Percentiles rank a stretch among this genome's conserved stretches.
Evolutionary conservation across 2,329 filamentous ascomycete species (phyloP).

Genomic region (Colletotrichum camelliae): DNA sequence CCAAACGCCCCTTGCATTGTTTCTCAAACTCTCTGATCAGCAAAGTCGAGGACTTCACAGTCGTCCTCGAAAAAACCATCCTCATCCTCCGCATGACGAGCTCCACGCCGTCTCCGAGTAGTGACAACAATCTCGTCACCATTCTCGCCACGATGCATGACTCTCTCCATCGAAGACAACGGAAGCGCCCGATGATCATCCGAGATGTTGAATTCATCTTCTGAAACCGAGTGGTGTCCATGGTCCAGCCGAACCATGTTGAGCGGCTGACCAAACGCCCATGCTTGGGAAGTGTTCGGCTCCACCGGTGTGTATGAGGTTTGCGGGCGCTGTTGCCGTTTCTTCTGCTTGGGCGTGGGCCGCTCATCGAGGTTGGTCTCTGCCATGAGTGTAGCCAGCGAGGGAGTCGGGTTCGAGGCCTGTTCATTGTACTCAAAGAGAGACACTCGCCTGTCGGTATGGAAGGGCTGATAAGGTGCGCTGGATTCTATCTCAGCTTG

Average conservation of each 20-base stretch:
- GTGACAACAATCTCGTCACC: conserved; percentile 84
- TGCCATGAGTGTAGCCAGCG: conserved; percentile 44
- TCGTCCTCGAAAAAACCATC: conserved; percentile 92
- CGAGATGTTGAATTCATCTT: conserved; percentile 58
- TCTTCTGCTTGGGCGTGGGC: conserved; percentile 39
- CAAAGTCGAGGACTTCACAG: conserved; percentile 90
- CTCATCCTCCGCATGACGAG: conserved; percentile 60
- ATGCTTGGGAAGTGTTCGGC: conserved; percentile 30
- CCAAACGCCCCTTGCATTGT: conserved; percentile 22
- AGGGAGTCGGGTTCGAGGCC: conserved; percentile 33
- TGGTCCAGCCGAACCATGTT: conserved; percentile 56
- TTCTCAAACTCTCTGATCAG: conserved; percentile 67
- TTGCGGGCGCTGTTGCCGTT: conserved; percentile 35
- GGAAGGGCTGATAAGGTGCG: conserved; percentile 93
- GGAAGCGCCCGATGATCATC: conserved; percentile 66
- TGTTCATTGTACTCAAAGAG: conserved; percentile 67
- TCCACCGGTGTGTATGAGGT: conserved; percentile 21
- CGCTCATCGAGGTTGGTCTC: conserved; percentile 47
- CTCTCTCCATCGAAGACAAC: conserved; percentile 68
- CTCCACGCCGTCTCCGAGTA: conserved; percentile 70
- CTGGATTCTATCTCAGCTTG: conserved; percentile 94
- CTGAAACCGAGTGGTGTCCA: conserved; percentile 48
- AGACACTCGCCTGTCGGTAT: conserved; percentile 85
- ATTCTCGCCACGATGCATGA: conserved; percentile 63
- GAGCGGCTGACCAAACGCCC: conserved; percentile 68